Base-by-base conservation (phyloP, 768 basidiomycete genomes). In the Phlebiopsis gigantea region DNA sequence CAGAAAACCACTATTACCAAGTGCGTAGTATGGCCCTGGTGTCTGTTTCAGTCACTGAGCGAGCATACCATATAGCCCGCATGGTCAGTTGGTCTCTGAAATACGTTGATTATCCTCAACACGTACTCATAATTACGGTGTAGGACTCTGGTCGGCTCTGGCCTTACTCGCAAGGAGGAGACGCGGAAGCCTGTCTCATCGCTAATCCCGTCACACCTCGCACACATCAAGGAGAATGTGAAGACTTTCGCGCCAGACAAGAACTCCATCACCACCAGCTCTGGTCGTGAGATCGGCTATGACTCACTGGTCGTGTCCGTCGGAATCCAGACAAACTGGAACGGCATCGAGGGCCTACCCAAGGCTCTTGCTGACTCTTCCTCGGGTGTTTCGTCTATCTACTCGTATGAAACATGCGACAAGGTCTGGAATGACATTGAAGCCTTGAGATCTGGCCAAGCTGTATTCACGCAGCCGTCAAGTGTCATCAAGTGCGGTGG, bases 401-500 rank as follows among this genome's bases (percentile, higher is more conserved):
- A 98, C 73, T 89, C 88, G 0, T 91, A 91, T 70, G 82, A 89
- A 53, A 88, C 90, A 5, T 90, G 88, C 65, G 93, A 97, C 73
- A 94, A 93, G 71, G 82, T 83, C 15, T 96, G 91, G 92, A 71
- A 77, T 42, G 85, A 93, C 63, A 85, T 98, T 45, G 83, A 92
- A 57, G 77, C 77, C 12, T 78, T 93, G 56, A 80, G 87, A 31
- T 73, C 77, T 1, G 94, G 95, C 12, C 83, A 85, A 53, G 94
- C 94, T 4, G 79, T 98, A 63, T 99, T 98, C 74, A 98, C 95
- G 0, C 96, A 98, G 65, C 96, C 95, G 31, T 82, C 88, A 14
- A 93, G 95, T 15, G 73, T 92, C 24, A 81, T 99, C 67, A 99
- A 99, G 71, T 98, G 95, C 68, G 89, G 94, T 63, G 88, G 92